Base-by-base conservation (phyloP, 768 basidiomycete genomes). In the Collybia sordida region DNA sequence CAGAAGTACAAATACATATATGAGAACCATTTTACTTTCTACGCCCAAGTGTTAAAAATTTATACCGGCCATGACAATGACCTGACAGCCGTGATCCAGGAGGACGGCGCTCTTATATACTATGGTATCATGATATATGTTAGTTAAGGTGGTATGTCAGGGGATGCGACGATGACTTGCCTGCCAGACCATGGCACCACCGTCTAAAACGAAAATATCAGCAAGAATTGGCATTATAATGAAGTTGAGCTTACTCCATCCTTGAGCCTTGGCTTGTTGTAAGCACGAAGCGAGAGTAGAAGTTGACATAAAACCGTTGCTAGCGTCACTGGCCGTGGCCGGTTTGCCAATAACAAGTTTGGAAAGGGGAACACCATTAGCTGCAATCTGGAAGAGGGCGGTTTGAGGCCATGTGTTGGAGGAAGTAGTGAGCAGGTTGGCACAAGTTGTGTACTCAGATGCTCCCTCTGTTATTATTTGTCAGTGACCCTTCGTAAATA, bases 291-390 rank as follows among this genome's bases (percentile, higher is more conserved):
- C 77, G 17, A 91, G 71, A 14, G 77, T 78, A 1, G 73, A 64
- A 1, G 85, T 72, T 27, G 67, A 70, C 56, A 91, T 83, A 66
- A 78, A 89, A 6, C 85, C 83, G 53, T 79, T 86, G 52, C 53
- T 75, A 2, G 85, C 83, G 46, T 82, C 80, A 6, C 67, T 57
- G 0, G 72, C 48, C 11, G 62, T 69, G 1, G 80, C 82, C 1
- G 87, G 88, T 65, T 91, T 91, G 3, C 87, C 88, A 58, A 91
- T 86, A 52, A 90, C 81, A 43, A 90, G 72, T 66, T 91, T 90
- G 62, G 77, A 64, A 39, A 81, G 59, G 2, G 73, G 62, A 7
- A 90, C 78, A 18, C 85, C 85, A 50, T 67, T 78, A 1, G 74
- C 73, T 42, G 78, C 77, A 52, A 85, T 82, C 60, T 84, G 75